These are phyloP conservation scores for Blastomyces emzantsi DNA, from an alignment of 2,329 filamentous ascomycete species.

Conservation along the genomic window DNA sequence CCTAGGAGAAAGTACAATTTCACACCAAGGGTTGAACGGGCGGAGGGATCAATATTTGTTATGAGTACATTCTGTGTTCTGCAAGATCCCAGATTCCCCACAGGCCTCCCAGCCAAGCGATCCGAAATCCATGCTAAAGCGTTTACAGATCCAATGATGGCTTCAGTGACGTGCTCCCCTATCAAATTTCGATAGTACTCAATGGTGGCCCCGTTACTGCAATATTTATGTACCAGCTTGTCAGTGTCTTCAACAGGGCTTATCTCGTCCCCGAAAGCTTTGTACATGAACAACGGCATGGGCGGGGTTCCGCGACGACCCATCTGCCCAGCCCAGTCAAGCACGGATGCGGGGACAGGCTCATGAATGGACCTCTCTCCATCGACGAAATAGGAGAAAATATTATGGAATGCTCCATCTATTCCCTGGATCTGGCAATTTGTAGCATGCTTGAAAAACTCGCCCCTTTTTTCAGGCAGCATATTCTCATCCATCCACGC, in stretches of 20 bases:
- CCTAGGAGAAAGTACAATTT: neutral
- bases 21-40: neutral
- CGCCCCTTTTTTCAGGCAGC: conserved; percentile 15
- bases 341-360: conserved; percentile 12
- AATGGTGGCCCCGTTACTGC: conserved; percentile 34
- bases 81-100: neutral
- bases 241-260: conserved; percentile 39
- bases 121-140: conserved; percentile 27
- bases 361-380: conserved; percentile 16
- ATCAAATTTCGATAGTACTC: conserved; percentile 39
- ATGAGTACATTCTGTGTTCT: neutral
- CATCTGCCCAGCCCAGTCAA: conserved; percentile 17
- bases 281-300: conserved; percentile 45
- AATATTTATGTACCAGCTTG: conserved; percentile 35
- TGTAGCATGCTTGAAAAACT: conserved; percentile 18
- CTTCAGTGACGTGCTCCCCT: conserved; percentile 35
- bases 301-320: conserved; percentile 36
- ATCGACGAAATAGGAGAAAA: conserved; percentile 20
- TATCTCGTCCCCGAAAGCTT: conserved; percentile 42
- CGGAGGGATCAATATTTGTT: neutral
- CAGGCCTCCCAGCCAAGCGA: conserved; percentile 8
- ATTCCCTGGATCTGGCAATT: conserved; percentile 19
- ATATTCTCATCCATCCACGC: conserved; percentile 17
- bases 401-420: conserved; percentile 18
- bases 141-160: conserved; percentile 25